Evolutionary conservation across 1,284 basidiomycete genomes (phyloP).

Genomic region (Irpex rosettiformis): DNA sequence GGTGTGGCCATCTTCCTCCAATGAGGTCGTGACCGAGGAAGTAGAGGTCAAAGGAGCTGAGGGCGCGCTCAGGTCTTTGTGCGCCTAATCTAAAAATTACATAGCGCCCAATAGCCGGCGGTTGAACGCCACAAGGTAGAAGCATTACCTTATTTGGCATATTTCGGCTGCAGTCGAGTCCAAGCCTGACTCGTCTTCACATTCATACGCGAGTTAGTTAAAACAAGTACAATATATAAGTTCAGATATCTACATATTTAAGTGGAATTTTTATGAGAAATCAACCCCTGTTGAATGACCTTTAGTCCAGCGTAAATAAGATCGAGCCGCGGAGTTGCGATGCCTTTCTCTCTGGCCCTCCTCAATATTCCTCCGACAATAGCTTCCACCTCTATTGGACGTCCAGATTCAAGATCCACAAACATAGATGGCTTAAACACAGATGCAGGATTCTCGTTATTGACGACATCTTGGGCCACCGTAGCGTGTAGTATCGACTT

Average conservation of each 20-base stretch:
- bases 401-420: constrained; percentile 49
- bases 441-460: constrained; percentile 25
- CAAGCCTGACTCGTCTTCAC: neutral
- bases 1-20: neutral
- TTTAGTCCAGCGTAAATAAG: constrained; percentile 23
- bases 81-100: neutral
- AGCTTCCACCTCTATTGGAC: constrained; percentile 64
- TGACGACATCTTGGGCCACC: constrained; percentile 27
- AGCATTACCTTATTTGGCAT: neutral
- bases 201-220: neutral
- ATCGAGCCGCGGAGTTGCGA: constrained; percentile 28
- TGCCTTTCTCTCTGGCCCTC: constrained; percentile 41
- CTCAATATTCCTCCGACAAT: constrained; percentile 60
- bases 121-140: constrained; percentile 3
- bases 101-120: neutral
- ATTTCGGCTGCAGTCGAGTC: neutral
- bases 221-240: too few species aligned
- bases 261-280: too few species aligned
- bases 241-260: too few species aligned
- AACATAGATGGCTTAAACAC: constrained; percentile 45
- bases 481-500: constrained; percentile 24
- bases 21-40: neutral
- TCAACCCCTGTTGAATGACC: constrained; percentile 22
- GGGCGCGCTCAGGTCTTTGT: neutral
- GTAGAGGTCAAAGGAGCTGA: neutral